Evolutionary conservation across 208 protist genomes (phyloP).

Genomic region (Crithidia expoeki): DNA sequence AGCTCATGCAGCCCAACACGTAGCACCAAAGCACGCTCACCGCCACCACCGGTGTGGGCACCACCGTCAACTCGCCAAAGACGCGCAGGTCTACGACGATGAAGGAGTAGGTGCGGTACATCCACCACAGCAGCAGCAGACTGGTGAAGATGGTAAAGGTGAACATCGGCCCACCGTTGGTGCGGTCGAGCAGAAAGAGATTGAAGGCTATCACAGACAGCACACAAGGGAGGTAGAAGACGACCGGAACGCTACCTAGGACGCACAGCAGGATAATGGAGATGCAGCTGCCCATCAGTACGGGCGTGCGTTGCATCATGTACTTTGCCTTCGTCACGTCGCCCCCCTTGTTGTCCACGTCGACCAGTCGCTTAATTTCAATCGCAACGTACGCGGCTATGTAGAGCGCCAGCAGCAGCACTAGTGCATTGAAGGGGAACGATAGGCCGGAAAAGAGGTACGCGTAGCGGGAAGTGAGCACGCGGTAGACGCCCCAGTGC

Average conservation of each 20-base stretch:
- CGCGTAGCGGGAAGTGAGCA: constrained; percentile 74
- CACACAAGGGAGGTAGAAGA: constrained; percentile 59
- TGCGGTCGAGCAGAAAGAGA: constrained; percentile 81
- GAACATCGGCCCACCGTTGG: constrained; percentile 64
- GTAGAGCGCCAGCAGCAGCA: constrained; percentile 67
- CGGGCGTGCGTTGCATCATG: constrained; percentile 15
- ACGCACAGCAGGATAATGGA: constrained; percentile 52
- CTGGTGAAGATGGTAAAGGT: constrained; percentile 81
- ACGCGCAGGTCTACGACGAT: constrained; percentile 84
- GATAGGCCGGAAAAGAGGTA: constrained; percentile 79
- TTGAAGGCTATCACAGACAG: constrained; percentile 71
- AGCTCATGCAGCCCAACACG: constrained; percentile 80
- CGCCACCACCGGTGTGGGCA: constrained; percentile 67
- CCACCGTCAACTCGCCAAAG: constrained; percentile 66
- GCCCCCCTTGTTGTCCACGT: constrained; percentile 46
- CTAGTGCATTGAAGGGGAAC: constrained; percentile 66
- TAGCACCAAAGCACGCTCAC: constrained; percentile 80
- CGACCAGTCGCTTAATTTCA: constrained; percentile 56
- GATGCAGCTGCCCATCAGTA: constrained; percentile 48
- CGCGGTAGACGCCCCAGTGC: constrained; percentile 73
- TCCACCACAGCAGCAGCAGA: constrained; percentile 87
- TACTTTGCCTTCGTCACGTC: constrained; percentile 39
- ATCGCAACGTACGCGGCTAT: constrained; percentile 54
- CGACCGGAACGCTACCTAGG: constrained; percentile 44
- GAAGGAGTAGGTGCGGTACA: constrained; percentile 89